Base-by-base conservation (phyloP, 192 early-diverging fungal genomes). In the Funneliformis geosporum region DNA sequence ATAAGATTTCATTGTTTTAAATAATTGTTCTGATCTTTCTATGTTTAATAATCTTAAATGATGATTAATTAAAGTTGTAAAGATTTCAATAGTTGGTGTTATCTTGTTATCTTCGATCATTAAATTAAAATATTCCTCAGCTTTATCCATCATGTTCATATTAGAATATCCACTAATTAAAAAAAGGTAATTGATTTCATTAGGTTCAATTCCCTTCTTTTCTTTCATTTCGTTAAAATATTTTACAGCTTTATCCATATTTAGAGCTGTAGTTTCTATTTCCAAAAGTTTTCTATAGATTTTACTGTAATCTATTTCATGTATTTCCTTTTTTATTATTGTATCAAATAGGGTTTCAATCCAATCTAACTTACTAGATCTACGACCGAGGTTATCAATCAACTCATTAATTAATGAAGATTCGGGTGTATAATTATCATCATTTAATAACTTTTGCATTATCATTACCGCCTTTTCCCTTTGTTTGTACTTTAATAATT, bases 11-110 rank as follows among this genome's bases (percentile, higher is more conserved):
- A 87, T 87, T 5, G 28, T 25, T 23, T 75, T 16, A 68, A 85
- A 85, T 62, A 80, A 61, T 43, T 40, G n/a, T 47, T 87, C 84
- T 9, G 80, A 79, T 23, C 79, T 60, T 55, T 81, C 81, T 8
- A 83, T 59, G 65, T 82, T 21, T 1, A 61, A 60, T 11, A 73
- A 46, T 47, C 73, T 75, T 78, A 87, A 77, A 68, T 83, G 82
- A 2, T 81, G 79, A 80, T 87, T 80, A 27, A 85, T 80, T 8
- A 87, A 67, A 25, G 66, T 72, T n/a, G 79, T 84, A 62, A 81
- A 87, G 1, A 75, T 81, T 72, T 82, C 65, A 2, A 66, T 80
- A 64, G 80, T 74, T 0, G 84, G 81, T 25, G 38, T 5, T 38
- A 84, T 77, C 8, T n/a, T n/a, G n/a, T 40, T 11, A 21, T 68